Conservation (phyloP, 257 asterid species). For the Solanum pinnatisectum region DNA sequence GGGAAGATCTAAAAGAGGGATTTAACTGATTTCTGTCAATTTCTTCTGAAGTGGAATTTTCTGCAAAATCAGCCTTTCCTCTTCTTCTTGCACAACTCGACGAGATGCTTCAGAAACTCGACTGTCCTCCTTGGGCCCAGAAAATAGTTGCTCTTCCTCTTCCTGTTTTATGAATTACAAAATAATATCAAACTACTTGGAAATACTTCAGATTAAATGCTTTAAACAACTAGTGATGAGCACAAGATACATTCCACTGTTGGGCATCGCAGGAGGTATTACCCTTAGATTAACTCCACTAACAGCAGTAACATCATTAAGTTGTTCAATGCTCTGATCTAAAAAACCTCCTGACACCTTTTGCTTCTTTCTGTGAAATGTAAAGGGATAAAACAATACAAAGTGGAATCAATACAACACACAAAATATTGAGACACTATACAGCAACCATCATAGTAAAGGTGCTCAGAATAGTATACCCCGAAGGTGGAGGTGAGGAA, state of each 20-base stretch:
- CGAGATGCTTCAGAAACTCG: slow-evolving; percentile 86
- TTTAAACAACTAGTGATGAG: not conserved
- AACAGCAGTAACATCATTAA: slow-evolving; percentile 94
- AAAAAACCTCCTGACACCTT: slow-evolving; percentile 66
- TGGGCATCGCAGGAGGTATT: slow-evolving; percentile 11
- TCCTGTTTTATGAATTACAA: slow-evolving; percentile 44
- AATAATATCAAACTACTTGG: not conserved
- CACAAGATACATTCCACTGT: not conserved
- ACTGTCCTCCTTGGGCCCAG: slow-evolving; percentile 86
- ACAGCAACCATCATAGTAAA: not conserved
- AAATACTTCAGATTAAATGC: not conserved
- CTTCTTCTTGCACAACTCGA: slow-evolving; percentile 96
- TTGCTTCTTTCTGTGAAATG: slow-evolving; percentile 74
- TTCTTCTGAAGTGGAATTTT: slow-evolving; percentile 84
- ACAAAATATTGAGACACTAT: not conserved
- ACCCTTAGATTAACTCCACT: slow-evolving; percentile 98
- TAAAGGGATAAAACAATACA: not conserved
- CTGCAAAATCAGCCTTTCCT: slow-evolving; percentile 71
- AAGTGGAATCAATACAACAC: not conserved
- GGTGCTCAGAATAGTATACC: slow-evolving; percentile 28
- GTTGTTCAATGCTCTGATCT: slow-evolving; percentile 98
- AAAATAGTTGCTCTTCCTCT: slow-evolving; percentile 92
- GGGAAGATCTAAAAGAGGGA: slow-evolving; percentile 8
- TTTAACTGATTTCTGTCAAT: slow-evolving; percentile 63
- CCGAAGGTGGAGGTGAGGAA: slow-evolving; percentile 76